phyloP scores from a whole-genome alignment of 2,329 filamentous ascomycete species.

The Lachnellula subtilissima region DNA sequence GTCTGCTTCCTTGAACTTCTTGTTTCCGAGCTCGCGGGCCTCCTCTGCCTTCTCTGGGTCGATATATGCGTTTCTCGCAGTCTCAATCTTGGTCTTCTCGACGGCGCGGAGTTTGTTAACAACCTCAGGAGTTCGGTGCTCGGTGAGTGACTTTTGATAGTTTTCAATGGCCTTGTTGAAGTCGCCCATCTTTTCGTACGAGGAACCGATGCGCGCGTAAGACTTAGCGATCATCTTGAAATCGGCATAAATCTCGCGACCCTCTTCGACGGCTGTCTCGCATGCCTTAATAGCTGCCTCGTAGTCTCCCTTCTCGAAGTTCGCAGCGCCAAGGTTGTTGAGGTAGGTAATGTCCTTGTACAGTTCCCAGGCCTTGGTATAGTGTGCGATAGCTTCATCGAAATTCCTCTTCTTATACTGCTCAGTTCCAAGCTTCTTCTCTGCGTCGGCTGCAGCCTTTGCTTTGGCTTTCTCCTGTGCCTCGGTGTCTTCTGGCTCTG shows the following conservation, averaged over 20 bases:
- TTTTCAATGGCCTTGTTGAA: slow-evolving; percentile 74
- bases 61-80: slow-evolving; percentile 74
- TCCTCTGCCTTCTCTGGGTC: slow-evolving; percentile 91
- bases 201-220: slow-evolving; percentile 90
- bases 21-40: slow-evolving; percentile 88
- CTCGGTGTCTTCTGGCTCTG: slow-evolving; percentile 75
- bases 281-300: slow-evolving; percentile 82
- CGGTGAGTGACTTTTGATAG: slow-evolving; percentile 90
- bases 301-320: slow-evolving; percentile 95
- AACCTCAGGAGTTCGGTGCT: slow-evolving; percentile 93
- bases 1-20: slow-evolving; percentile 94
- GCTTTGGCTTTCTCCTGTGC: slow-evolving; percentile 78
- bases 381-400: slow-evolving; percentile 89
- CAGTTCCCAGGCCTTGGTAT: slow-evolving; percentile 88
- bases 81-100: slow-evolving; percentile 79
- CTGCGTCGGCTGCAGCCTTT: slow-evolving; percentile 87
- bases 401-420: slow-evolving; percentile 99
- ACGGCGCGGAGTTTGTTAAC: slow-evolving; percentile 86
- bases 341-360: slow-evolving; percentile 97
- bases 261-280: slow-evolving; percentile 83
- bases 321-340: slow-evolving; percentile 90
- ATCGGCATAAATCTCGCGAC: slow-evolving; percentile 83
- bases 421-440: slow-evolving; percentile 90
- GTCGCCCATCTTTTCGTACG: slow-evolving; percentile 87
- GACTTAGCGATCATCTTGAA: slow-evolving; percentile 99